phyloP scores from a whole-genome alignment of 1,139 yeast species.

The Dujonia santamariae region DNA sequence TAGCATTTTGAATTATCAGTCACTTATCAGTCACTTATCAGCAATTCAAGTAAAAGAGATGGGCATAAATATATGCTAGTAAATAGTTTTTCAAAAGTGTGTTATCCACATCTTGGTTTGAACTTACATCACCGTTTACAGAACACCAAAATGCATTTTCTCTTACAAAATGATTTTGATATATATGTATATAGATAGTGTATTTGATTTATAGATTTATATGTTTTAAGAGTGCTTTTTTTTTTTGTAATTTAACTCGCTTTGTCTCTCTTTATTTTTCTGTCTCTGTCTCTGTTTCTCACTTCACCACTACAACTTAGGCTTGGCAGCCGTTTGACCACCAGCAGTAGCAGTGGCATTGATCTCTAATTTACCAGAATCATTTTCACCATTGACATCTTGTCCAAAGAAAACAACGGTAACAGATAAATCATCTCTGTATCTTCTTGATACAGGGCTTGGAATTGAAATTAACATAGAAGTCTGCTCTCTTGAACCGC shows the following conservation, averaged over 20 bases:
- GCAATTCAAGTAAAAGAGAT: no score
- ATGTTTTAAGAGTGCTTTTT: not conserved
- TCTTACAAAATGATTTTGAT: no score
- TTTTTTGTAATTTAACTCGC: not conserved
- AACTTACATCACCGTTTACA: no score
- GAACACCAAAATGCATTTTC: no score
- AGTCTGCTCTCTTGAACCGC: constrained; percentile 84
- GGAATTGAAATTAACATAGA: constrained; percentile 89
- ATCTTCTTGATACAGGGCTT: constrained; percentile 86
- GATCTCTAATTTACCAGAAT: constrained; percentile 49
- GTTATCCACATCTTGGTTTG: no score
- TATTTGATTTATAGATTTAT: no score
- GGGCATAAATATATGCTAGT: no score
- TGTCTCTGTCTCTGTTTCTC: not conserved
- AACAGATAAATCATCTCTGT: constrained; percentile 93
- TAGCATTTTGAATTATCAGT: no score
- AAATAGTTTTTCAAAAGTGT: no score
- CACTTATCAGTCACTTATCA: no score
- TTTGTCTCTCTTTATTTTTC: not conserved
- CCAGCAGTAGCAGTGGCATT: constrained; percentile 60
- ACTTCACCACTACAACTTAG: constrained; percentile 36
- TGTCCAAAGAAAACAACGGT: constrained; percentile 91
- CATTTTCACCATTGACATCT: constrained; percentile 39
- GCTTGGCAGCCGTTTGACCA: constrained; percentile 44
- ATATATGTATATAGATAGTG: no score